Evolutionary conservation across 2,329 filamentous ascomycete genomes (phyloP).

Genomic region (Davidsoniella neocaledoniae): DNA sequence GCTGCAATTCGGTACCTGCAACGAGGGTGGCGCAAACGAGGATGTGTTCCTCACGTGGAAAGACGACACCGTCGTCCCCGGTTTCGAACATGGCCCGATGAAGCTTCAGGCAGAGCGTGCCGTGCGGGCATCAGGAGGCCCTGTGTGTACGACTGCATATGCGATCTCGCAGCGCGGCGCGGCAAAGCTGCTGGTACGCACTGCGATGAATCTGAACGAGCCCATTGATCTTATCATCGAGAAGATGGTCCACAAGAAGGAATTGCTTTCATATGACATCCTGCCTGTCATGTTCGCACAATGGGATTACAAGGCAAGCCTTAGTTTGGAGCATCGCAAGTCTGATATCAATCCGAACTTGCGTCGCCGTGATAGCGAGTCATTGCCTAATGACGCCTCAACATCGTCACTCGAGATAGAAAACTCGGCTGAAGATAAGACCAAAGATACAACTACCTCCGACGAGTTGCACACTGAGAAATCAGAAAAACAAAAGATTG

Average conservation of each 20-base stretch:
- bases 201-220: conserved; percentile 16
- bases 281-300: conserved; percentile 14
- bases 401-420: too few species aligned
- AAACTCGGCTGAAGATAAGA: too few species aligned
- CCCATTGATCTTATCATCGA: conserved; percentile 17
- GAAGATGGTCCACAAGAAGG: conserved; percentile 12
- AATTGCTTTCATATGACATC: too few species aligned
- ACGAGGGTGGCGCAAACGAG: conserved; percentile 13
- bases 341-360: neutral
- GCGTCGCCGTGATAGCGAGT: too few species aligned
- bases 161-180: conserved; percentile 18
- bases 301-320: conserved; percentile 15
- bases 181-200: conserved; percentile 17
- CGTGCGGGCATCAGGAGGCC: conserved; percentile 15
- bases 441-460: too few species aligned
- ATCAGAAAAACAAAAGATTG: neutral
- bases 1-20: conserved; percentile 16
- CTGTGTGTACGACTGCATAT: conserved; percentile 18
- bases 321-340: conserved; percentile 16
- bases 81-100: conserved; percentile 9
- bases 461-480: too few species aligned
- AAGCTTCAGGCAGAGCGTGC: conserved; percentile 15
- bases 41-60: neutral
- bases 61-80: neutral
- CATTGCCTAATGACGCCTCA: too few species aligned